These are phyloP conservation scores for Myxozyma neglecta DNA, from an alignment of 805 yeast species.

Conservation along the genomic window DNA sequence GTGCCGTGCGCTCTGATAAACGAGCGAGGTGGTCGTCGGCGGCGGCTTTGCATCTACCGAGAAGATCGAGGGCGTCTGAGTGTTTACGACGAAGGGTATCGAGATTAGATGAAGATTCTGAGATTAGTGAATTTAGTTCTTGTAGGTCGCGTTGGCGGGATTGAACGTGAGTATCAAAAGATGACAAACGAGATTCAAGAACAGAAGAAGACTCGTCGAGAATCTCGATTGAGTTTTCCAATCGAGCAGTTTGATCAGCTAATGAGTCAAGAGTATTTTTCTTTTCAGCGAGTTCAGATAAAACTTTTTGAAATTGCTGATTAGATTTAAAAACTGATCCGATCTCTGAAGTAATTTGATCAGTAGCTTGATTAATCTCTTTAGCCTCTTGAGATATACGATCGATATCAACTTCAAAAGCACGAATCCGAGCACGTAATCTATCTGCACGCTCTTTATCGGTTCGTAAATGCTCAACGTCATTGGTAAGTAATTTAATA, in stretches of 20 bases:
- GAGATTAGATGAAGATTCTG: conserved; percentile 35
- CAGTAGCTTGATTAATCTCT: conserved; percentile 50
- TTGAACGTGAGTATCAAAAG: conserved; percentile 44
- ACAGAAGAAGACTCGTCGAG: conserved; percentile 49
- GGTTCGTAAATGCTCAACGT: conserved; percentile 69
- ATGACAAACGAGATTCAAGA: conserved; percentile 44
- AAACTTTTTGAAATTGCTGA: conserved; percentile 74
- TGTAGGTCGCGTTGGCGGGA: conserved; percentile 34
- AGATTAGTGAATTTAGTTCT: conserved; percentile 35
- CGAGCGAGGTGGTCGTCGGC: conserved; percentile 33
- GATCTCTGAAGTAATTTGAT: conserved; percentile 1
- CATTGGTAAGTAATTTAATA: conserved; percentile 71
- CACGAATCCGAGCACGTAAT: conserved; percentile 50
- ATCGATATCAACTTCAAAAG: conserved; percentile 48
- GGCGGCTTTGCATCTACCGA: conserved; percentile 57
- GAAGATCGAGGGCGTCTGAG: conserved; percentile 46
- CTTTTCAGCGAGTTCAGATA: conserved; percentile 63
- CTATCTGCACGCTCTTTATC: conserved; percentile 73
- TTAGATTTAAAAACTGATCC: conserved; percentile 63
- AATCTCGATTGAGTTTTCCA: conserved; percentile 49
- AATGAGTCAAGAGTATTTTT: conserved; percentile 50
- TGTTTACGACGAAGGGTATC: conserved; percentile 40
- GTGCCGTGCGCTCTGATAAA: conserved; percentile 19
- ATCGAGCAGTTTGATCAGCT: conserved; percentile 52
- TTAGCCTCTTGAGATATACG: conserved; percentile 50